Base-by-base conservation (phyloP, 768 basidiomycete species). In the Tricholoma matsutake region DNA sequence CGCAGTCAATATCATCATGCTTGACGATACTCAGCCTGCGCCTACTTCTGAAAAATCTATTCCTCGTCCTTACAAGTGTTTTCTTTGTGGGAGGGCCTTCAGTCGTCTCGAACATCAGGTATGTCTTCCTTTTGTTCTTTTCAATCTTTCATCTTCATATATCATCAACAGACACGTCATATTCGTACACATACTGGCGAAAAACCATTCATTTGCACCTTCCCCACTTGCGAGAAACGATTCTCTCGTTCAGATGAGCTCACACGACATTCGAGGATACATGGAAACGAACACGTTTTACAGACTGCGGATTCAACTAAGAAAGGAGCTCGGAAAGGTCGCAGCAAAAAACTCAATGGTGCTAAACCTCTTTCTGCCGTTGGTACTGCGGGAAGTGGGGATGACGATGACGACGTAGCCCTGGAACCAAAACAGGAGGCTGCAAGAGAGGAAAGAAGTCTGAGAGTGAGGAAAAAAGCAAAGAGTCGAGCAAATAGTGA, bases 221-320 rank as follows among this genome's bases (percentile, higher is more conserved):
- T 88, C 72, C 87, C 92, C 3, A 85, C 87, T n/a, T 99, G 96
- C 83, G 96, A 97, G 75, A 99, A 98, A 74, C 90, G 95, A 5
- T 99, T 99, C 75, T 95, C 93, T 16, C 88, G 96, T 61, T 94
- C 93, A n/a, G 96, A 99, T 79, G 96, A 99, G 76, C 86, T 99
- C 64, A 99, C 96, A 29, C 85, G 96, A 60, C 96, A 99, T 70
- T 90, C 92, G 0, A 85, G 96, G 52, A 99, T 98, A 66, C 96
- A 99, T 51, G 63, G 60, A 8, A 53, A 41, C 29, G 58, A 55
- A 75, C 86, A 85, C 71, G 85, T 83, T 64, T 82, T 87, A 67
- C 79, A 82, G 61, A 60, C 66, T 54, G 61, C 62, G 18, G 66
- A 67, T 63, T 63, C 65, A 51, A 61, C 41, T 29, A 68, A 65